Evolutionary conservation across 495 filamentous ascomycete genomes (phyloP).

Genomic region (Xylona heveae): DNA sequence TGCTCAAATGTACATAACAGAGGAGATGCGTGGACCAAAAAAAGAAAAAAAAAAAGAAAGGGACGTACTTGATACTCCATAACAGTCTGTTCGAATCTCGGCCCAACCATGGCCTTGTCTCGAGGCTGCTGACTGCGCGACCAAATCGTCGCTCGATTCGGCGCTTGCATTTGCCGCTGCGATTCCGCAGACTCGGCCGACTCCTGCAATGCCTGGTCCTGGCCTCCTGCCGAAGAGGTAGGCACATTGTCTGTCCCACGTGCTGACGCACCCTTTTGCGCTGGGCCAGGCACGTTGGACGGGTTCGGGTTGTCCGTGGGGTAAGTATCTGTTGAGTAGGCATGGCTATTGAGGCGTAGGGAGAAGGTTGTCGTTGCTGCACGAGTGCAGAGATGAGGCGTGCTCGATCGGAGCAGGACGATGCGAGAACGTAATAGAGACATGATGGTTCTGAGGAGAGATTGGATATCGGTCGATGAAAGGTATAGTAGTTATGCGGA

Average conservation of each 20-base stretch:
- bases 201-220: constrained; percentile 26
- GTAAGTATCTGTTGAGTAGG: background rate
- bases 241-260: constrained; percentile 4
- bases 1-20: background rate
- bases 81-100: constrained; percentile 90
- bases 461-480: too few species aligned
- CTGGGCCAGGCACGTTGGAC: too few species aligned
- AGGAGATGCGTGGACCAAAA: constrained; percentile 1
- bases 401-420: too few species aligned
- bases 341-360: too few species aligned
- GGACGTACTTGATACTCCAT: constrained; percentile 65
- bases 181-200: constrained; percentile 35
- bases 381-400: too few species aligned
- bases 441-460: too few species aligned
- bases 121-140: constrained; percentile 63
- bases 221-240: constrained; percentile 2
- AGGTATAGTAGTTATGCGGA: too few species aligned
- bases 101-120: constrained; percentile 67
- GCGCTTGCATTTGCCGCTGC: constrained; percentile 50
- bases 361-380: too few species aligned
- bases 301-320: constrained; percentile 2
- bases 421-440: too few species aligned
- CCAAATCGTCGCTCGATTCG: constrained; percentile 68
- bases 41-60: background rate
- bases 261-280: constrained; percentile 3